phyloP scores from a whole-genome alignment of 306 rosid species.

The Ochetophila trinervis region DNA sequence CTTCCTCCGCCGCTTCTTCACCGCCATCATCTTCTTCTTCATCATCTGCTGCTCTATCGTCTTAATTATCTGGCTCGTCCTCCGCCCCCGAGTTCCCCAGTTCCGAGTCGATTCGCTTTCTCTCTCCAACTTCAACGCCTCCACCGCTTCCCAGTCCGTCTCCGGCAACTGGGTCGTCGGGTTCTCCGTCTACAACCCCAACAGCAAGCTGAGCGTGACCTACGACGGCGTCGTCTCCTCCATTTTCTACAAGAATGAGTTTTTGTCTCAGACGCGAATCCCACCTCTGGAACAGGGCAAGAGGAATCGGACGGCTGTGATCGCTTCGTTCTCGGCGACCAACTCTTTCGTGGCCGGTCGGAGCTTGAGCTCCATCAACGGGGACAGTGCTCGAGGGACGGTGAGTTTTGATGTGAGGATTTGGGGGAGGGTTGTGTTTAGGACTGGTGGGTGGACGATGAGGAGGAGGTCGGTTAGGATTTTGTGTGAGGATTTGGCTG shows the following conservation, averaged over 20 bases:
- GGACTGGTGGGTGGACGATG: slow-evolving; percentile 69
- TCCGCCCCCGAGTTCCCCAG: slow-evolving; percentile 73
- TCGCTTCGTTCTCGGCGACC: slow-evolving; percentile 44
- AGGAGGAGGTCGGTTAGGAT: slow-evolving; percentile 55
- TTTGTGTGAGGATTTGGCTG: slow-evolving; percentile 40
- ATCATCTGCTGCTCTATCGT: slow-evolving; percentile 44
- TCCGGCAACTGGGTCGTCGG: slow-evolving; percentile 57
- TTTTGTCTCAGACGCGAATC: slow-evolving; percentile 36
- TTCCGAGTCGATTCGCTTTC: slow-evolving; percentile 49
- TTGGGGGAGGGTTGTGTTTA: slow-evolving; percentile 45
- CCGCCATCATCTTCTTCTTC: slow-evolving; percentile 52
- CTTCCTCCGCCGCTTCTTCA: slow-evolving; percentile 59
- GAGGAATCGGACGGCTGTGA: slow-evolving; percentile 26
- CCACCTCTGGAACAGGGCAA: slow-evolving; percentile 58
- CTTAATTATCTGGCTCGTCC: slow-evolving; percentile 70
- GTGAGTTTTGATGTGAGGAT: slow-evolving; percentile 54
- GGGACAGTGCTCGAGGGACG: slow-evolving; percentile 32
- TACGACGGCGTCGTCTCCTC: slow-evolving; percentile 42
- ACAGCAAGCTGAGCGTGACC: slow-evolving; percentile 60
- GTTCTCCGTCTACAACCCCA: slow-evolving; percentile 52
- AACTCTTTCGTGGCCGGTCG: slow-evolving; percentile 19
- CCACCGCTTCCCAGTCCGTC: slow-evolving; percentile 38
- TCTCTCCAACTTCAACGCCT: slow-evolving; percentile 45
- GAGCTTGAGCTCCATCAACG: slow-evolving; percentile 24
- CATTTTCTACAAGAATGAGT: slow-evolving; percentile 23